Evolutionary conservation across 2,329 filamentous ascomycete species (phyloP), one percentile per base, ranked within the genome.

Genomic region (Phaeosphaeriaceae sp.): DNA sequence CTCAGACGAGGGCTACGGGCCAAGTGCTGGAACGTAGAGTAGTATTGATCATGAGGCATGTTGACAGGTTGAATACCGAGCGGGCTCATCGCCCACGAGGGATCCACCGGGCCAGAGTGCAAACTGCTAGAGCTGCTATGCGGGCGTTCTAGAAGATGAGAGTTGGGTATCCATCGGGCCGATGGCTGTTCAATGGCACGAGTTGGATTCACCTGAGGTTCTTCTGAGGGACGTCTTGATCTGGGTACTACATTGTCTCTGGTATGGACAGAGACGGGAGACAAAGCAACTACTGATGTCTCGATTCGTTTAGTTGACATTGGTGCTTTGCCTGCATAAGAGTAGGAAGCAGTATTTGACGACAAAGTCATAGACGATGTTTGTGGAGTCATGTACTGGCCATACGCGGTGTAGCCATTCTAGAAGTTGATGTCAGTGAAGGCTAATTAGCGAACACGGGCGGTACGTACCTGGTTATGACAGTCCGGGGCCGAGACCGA

Each of bases 71-170:
- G 65, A 34, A 79, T 76, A 7, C 74, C 74, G 8, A 79, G 67
- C 20, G 74, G 69, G 42, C 72, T 65, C 60, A 71, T 61, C 3
- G 71, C 63, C 77, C 77, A 79, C 6, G 66, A 51, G 9, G 64
- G 60, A 6, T 76, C 73, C 23, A 64, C 46, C 13, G 61, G 58
- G 9, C 64, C 68, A 2, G 76, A 72, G 23, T 72, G 73, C 41
- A 78, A 73, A 1, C 70, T 72, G 46, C 73, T 75, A n/a, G 76
- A 76, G 50, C 73, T 77, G 55, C 76, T 78, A 43, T 70, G 69
- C 29, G 76, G 72, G 9, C 75, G 61, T 29, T 66, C 58, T 23
- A 53, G 48, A 4, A 57, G 48, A 34, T 54, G 52, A 3, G 55
- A 46, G 8, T 49, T 56, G 21, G 38, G 42, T 26, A 51, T 55